phyloP scores from a whole-genome alignment of 768 basidiomycete species.

The Lyophyllum semitale region DNA sequence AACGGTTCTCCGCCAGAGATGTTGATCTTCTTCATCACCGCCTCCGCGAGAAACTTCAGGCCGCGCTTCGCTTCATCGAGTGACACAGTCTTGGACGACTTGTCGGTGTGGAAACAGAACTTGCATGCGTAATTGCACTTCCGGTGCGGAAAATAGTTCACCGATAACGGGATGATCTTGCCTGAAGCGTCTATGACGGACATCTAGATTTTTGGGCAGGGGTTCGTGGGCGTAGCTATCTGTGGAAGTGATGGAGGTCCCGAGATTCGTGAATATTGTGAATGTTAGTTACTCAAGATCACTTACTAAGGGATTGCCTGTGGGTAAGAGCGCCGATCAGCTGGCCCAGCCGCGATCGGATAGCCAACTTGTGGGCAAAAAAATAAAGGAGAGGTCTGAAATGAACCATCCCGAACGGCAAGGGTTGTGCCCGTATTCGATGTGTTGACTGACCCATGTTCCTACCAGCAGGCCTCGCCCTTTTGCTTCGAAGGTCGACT shows the following conservation, averaged over 20 bases:
- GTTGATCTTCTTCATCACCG: not conserved
- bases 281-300: not conserved
- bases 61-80: conserved; percentile 5
- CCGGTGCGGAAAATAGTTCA: conserved; percentile 1
- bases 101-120: conserved; percentile 4
- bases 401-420: not conserved
- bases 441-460: not conserved
- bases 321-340: not conserved
- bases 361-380: not conserved
- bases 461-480: not conserved
- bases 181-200: not conserved
- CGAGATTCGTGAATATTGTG: not conserved
- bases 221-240: not conserved
- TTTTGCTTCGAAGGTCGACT: not conserved
- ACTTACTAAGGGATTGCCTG: not conserved
- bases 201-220: not conserved
- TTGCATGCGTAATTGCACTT: conserved; percentile 6
- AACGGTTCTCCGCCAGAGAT: conserved; percentile 3
- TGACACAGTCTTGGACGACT: not conserved
- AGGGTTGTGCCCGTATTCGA: not conserved
- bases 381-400: not conserved
- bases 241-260: not conserved
- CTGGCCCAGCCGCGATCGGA: not conserved
- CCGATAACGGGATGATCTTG: not conserved
- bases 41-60: not conserved